Evolutionary conservation across 106 monocot species (phyloP).

Genomic region (Phalaenopsis equestris): DNA sequence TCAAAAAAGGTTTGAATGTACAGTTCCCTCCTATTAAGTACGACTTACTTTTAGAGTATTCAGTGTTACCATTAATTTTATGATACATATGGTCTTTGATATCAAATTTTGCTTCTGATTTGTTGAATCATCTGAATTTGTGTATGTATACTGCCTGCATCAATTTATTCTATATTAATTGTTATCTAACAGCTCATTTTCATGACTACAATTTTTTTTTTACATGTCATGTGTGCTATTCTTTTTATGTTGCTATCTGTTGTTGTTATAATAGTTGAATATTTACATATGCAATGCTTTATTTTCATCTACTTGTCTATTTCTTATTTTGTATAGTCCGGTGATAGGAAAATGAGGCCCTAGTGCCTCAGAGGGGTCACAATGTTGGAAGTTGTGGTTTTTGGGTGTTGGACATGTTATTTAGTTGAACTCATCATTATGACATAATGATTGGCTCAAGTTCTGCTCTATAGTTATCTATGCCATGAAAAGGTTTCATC

Average conservation of each 20-base stretch:
- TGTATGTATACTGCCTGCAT: background rate
- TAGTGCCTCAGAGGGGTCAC: background rate
- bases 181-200: background rate
- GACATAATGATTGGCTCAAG: background rate
- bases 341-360: background rate
- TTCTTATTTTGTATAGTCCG: background rate
- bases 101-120: background rate
- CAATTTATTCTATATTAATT: background rate
- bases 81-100: background rate
- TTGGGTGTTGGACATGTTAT: background rate
- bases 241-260: background rate
- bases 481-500: background rate
- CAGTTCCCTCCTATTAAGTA: slow-evolving; percentile 3
- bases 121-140: background rate
- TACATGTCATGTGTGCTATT: background rate
- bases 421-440: background rate
- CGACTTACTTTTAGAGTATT: background rate
- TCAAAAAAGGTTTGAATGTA: slow-evolving; percentile 30
- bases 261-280: background rate
- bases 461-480: background rate
- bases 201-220: background rate
- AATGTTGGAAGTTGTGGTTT: background rate
- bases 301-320: background rate
- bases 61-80: background rate
- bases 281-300: background rate